Evolutionary conservation across 140 eudicot species (phyloP), one percentile per base, ranked within the genome.

Genomic region (Cichorium intybus): DNA sequence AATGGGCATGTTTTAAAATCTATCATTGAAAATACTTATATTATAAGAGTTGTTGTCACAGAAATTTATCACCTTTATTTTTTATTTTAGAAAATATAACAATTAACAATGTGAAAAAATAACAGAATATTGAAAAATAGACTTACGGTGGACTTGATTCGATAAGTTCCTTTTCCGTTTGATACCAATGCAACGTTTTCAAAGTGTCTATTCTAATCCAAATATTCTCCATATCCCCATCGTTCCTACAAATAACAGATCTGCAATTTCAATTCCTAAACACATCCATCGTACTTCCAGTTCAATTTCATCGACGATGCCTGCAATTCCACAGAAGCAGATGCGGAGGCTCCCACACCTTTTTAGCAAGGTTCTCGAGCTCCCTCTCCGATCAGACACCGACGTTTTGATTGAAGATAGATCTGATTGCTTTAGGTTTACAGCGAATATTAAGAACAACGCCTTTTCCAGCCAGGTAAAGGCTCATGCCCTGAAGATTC

Each of bases 311-410:
- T 56, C 60, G n/a, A 66, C 24, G 5, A 85, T 79, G 92, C 71
- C 75, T 37, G 41, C 62, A 21, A 58, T 48, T 23, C 48, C 58
- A 33, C 64, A 60, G 9, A 72, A 79, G 37, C 80, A 81, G 75
- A 93, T 90, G 48, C 84, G 80, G 6, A 52, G 90, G 31, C 83
- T 90, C 22, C 95, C 97, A 16, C 94, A 90, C 61, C 81, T 84
- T 16, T 86, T 90, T 67, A 66, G 80, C 72, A 75, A 82, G 45
- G 79, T 90, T 24, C 75, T 86, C 51, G 94, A 90, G 62, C 79
- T 90, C 15, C 97, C 97, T 10, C 87, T 86, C 62, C 67, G 70
- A n/a, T 81, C 90, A 24, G 79, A 84, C 18, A 94, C 93, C 7
- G 90, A 90, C 33, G 97, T 90, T 23, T 20, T 50, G 20, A 52